phyloP scores from a whole-genome alignment of 225 moss, liverwort and hornwort species.

The Ulota crispa region DNA sequence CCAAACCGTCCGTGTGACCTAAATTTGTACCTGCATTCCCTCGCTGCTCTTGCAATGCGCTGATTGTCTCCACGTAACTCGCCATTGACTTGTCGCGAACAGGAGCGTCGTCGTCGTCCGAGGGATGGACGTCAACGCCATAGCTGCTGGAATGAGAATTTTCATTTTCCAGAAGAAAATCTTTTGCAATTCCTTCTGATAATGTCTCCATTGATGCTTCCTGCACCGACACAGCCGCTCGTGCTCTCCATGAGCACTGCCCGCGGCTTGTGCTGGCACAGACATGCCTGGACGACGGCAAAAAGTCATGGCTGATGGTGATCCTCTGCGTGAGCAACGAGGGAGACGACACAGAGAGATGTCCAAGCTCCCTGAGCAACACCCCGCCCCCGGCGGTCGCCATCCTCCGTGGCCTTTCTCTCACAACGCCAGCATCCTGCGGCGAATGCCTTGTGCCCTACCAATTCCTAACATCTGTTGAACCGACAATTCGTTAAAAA shows the following conservation, averaged over 20 bases:
- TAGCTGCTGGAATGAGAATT: no score
- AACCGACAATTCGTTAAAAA: neutral
- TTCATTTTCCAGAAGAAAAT: conserved; percentile 33
- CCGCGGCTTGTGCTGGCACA: conserved; percentile 20
- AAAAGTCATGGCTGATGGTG: conserved; percentile 27
- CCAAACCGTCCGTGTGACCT: conserved; percentile 7
- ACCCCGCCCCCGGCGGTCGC: conserved; percentile 36
- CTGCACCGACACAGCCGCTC: conserved; percentile 36
- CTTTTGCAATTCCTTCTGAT: conserved; percentile 39
- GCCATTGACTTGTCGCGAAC: conserved; percentile 46
- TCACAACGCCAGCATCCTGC: conserved; percentile 19
- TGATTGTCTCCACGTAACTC: conserved; percentile 41
- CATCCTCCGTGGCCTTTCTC: conserved; percentile 23
- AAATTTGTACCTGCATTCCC: neutral
- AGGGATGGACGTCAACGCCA: neutral
- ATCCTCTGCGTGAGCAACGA: conserved; percentile 14
- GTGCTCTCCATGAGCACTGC: conserved; percentile 32
- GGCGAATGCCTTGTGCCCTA: neutral
- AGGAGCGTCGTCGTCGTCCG: conserved; percentile 1
- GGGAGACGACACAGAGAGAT: neutral
- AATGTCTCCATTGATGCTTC: conserved; percentile 32
- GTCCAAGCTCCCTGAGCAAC: conserved; percentile 37
- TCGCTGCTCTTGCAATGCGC: conserved; percentile 37
- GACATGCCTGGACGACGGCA: conserved; percentile 43
- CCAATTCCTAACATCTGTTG: conserved; percentile 11